Evolutionary conservation across 2,329 filamentous ascomycete genomes (phyloP).

Genomic region (Leptographium wingfieldii): DNA sequence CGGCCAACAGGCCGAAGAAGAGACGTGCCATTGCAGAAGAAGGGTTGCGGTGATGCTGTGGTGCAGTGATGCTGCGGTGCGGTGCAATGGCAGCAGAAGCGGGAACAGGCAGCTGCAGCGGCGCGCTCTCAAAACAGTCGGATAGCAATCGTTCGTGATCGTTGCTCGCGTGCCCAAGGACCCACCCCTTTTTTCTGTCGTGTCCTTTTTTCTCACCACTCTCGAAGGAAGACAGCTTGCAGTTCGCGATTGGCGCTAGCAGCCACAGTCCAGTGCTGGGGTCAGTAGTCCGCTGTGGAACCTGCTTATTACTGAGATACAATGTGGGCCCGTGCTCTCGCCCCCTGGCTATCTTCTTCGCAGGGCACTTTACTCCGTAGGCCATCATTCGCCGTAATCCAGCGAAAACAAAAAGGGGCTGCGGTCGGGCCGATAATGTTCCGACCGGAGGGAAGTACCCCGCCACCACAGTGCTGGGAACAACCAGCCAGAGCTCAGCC

Average conservation of each 20-base stretch:
- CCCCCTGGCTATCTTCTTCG: too few relatives aligned
- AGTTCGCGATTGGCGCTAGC: constrained; percentile 9
- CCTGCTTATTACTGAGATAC: background rate
- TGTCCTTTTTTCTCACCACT: constrained; percentile 1
- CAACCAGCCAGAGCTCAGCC: background rate
- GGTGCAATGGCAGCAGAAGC: background rate
- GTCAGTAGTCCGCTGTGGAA: background rate
- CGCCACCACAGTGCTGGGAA: background rate
- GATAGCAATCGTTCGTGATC: background rate
- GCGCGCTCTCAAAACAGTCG: background rate
- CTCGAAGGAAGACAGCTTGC: constrained; percentile 9
- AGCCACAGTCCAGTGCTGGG: background rate
- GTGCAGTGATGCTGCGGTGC: background rate
- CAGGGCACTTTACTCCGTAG: background rate
- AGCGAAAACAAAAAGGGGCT: background rate
- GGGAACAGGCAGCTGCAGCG: background rate
- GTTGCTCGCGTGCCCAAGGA: constrained; percentile 4
- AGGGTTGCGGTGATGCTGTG: background rate
- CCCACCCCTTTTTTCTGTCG: constrained; percentile 5
- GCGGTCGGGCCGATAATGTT: background rate
- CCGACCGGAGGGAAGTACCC: background rate
- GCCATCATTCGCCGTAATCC: background rate
- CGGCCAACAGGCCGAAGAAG: constrained; percentile 22
- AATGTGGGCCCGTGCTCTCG: background rate
- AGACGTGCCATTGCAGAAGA: constrained; percentile 9